phyloP scores from a whole-genome alignment of 306 rosid species.

The Casuarina glauca region DNA sequence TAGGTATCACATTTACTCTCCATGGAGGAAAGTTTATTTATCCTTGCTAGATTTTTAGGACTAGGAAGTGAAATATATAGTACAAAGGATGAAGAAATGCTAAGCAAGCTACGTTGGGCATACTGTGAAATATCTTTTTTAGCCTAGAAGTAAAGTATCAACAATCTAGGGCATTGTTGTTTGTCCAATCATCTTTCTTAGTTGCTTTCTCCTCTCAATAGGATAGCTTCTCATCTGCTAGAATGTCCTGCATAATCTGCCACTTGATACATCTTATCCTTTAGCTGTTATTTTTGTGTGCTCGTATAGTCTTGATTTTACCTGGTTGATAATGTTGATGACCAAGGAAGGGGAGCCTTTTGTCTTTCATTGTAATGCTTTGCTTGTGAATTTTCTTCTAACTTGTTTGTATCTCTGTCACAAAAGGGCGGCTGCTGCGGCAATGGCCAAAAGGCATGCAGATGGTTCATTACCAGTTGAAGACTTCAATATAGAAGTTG shows the following conservation, averaged over 20 bases:
- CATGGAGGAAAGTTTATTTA: background rate
- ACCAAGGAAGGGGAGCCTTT: background rate
- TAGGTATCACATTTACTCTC: background rate
- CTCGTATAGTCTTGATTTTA: background rate
- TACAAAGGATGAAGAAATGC: background rate
- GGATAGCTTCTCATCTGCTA: background rate
- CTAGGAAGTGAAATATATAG: background rate
- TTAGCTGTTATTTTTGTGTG: background rate
- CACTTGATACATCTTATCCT: background rate
- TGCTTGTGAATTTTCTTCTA: constrained; percentile 1
- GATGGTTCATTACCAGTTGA: constrained; percentile 80
- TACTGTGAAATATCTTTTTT: background rate
- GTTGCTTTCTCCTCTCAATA: background rate
- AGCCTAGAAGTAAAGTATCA: background rate
- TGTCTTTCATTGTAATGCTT: constrained; percentile 3
- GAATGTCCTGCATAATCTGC: background rate
- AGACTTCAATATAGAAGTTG: constrained; percentile 76
- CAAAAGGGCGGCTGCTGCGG: constrained; percentile 70
- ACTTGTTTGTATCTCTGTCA: constrained; percentile 26
- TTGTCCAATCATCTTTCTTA: background rate
- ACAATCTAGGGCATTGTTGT: background rate
- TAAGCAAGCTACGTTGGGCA: background rate
- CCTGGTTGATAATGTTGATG: background rate
- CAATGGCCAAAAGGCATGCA: constrained; percentile 66
- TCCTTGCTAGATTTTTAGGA: background rate